Conservation (phyloP, 495 filamentous ascomycete species). For the Hyaloscypha bicolor region DNA sequence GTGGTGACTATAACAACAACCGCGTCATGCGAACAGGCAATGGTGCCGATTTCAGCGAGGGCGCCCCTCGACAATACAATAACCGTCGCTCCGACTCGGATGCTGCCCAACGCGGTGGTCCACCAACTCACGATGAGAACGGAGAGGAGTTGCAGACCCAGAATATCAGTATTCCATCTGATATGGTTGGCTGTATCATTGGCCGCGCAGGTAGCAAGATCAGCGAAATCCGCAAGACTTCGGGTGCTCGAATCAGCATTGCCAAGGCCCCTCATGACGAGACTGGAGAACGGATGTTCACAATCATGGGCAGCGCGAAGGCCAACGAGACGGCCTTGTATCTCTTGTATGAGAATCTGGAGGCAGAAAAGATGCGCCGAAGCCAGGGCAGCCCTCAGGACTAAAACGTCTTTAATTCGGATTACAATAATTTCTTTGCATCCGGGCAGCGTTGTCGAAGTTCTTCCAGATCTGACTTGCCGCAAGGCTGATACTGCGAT, state of each 20-base stretch:
- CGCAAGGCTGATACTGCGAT: slow-evolving; percentile 57
- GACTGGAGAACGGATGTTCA: slow-evolving; percentile 98
- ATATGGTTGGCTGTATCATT: slow-evolving; percentile 99
- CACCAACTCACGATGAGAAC: slow-evolving; percentile 86
- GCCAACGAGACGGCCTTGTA: slow-evolving; percentile 95
- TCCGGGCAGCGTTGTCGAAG: slow-evolving; percentile 33
- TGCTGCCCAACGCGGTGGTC: slow-evolving; percentile 66
- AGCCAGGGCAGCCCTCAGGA: slow-evolving; percentile 75
- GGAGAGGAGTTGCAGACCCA: slow-evolving; percentile 98
- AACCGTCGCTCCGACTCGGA: slow-evolving; percentile 80
- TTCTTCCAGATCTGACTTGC: slow-evolving; percentile 54
- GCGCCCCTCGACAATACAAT: slow-evolving; percentile 60
- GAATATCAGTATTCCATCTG: slow-evolving; percentile 97
- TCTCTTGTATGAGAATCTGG: slow-evolving; percentile 96
- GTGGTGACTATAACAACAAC: slow-evolving; percentile 56
- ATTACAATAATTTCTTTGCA: slow-evolving; percentile 37
- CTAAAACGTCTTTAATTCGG: slow-evolving; percentile 35
- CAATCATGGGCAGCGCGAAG: slow-evolving; percentile 89
- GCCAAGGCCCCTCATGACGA: slow-evolving; percentile 98
- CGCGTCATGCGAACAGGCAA: slow-evolving; percentile 96
- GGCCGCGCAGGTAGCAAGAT: slow-evolving; percentile 94
- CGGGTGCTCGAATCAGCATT: slow-evolving; percentile 95
- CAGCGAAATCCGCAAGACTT: slow-evolving; percentile 94
- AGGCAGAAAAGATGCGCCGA: slow-evolving; percentile 97
- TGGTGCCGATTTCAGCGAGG: slow-evolving; percentile 95